Evolutionary conservation across 441 rosid species (phyloP).

Genomic region (Hura crepitans): DNA sequence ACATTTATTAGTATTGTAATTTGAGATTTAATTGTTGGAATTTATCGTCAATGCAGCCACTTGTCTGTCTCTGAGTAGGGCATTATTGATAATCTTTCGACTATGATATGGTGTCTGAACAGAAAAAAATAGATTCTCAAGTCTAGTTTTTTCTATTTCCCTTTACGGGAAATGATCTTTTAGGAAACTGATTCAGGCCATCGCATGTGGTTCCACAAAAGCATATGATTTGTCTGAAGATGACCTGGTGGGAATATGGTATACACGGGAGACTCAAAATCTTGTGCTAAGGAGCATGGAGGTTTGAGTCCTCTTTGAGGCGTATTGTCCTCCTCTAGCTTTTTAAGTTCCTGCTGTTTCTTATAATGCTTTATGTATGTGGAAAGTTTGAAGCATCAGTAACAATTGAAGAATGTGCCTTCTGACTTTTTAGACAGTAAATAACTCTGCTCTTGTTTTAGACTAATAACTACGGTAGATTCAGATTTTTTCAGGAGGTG

Average conservation of each 20-base stretch:
- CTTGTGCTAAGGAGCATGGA: background rate
- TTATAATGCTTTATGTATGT: background rate
- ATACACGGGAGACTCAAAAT: background rate
- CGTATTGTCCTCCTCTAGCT: too few relatives aligned
- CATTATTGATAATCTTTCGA: background rate
- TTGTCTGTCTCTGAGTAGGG: background rate
- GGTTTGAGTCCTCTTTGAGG: background rate
- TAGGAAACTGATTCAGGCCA: too few relatives aligned
- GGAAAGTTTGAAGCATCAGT: background rate
- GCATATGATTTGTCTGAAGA: too few relatives aligned
- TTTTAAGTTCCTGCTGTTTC: too few relatives aligned
- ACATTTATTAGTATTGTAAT: too few relatives aligned
- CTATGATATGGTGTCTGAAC: background rate
- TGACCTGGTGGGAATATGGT: too few relatives aligned
- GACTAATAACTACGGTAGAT: too few relatives aligned
- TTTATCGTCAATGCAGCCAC: background rate
- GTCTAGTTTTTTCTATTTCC: too few relatives aligned
- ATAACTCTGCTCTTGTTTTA: too few relatives aligned
- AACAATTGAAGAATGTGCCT: background rate
- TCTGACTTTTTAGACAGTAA: background rate
- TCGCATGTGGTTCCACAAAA: too few relatives aligned
- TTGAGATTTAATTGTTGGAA: background rate
- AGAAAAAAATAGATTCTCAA: too few relatives aligned
- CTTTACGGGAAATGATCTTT: too few relatives aligned
- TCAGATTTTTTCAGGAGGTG: background rate